Conservation (phyloP, 805 yeast species). For the Teunomyces atbi region DNA sequence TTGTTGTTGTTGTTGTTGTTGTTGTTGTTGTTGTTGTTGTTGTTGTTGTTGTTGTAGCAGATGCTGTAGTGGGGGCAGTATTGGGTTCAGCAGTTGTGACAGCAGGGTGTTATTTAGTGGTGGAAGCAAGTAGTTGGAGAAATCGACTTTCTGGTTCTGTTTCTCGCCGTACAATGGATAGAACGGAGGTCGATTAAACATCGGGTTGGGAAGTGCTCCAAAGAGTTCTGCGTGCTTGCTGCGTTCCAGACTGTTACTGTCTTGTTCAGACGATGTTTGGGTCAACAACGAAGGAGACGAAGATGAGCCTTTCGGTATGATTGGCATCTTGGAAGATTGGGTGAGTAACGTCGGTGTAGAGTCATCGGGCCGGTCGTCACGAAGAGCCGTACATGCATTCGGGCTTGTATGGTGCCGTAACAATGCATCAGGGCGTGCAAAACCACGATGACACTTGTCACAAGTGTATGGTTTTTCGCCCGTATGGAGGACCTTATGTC, state of each 20-base stretch:
- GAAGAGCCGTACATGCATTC: constrained; percentile 30
- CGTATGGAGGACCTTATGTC: constrained; percentile 74
- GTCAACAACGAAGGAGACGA: constrained; percentile 3
- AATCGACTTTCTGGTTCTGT: neutral
- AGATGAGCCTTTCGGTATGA: neutral
- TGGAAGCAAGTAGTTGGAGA: constrained; percentile 4
- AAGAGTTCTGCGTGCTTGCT: constrained; percentile 8
- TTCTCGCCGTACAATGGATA: neutral
- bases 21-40: constrained; percentile 15
- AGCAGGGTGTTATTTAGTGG: constrained; percentile 7
- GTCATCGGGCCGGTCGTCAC: neutral
- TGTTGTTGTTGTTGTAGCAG: constrained; percentile 14
- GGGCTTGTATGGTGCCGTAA: constrained; percentile 59
- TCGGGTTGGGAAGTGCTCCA: neutral
- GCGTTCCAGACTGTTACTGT: constrained; percentile 15
- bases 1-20: too few species aligned
- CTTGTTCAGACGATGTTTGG: constrained; percentile 5
- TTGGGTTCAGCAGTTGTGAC: neutral
- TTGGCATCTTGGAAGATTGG: neutral
- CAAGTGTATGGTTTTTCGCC: constrained; percentile 73
- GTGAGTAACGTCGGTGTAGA: neutral
- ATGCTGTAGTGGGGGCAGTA: neutral
- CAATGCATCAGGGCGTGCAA: constrained; percentile 76
- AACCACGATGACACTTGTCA: constrained; percentile 56
- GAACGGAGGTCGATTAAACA: neutral